These are phyloP conservation scores for Neospermospora avenae DNA, from an alignment of 2,329 filamentous ascomycete species.

Conservation along the genomic window DNA sequence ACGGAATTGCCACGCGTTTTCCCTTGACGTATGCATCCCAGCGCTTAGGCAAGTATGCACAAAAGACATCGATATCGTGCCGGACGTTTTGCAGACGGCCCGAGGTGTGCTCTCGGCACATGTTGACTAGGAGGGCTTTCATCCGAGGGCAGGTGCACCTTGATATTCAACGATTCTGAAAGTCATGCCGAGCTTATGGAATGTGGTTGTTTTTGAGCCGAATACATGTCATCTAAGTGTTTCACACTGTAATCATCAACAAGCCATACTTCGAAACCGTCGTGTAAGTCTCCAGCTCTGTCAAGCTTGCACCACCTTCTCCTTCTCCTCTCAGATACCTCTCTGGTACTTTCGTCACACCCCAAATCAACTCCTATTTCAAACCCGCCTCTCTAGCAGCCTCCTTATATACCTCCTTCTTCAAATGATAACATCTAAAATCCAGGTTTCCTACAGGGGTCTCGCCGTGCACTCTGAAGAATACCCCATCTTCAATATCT, in stretches of 20 bases:
- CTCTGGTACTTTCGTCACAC: slow-evolving; percentile 26
- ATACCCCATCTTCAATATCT: slow-evolving; percentile 28
- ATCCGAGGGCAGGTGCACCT: no score
- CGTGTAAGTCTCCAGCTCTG: slow-evolving; percentile 29
- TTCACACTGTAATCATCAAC: slow-evolving; percentile 25
- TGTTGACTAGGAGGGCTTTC: no score
- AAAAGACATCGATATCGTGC: no score
- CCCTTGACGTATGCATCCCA: neutral
- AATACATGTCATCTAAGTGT: no score
- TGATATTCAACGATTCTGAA: no score
- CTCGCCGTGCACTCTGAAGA: slow-evolving; percentile 17
- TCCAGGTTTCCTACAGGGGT: slow-evolving; percentile 25
- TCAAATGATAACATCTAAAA: slow-evolving; percentile 33
- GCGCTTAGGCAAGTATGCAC: no score
- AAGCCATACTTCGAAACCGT: slow-evolving; percentile 28
- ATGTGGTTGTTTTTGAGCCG: no score
- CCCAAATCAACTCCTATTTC: slow-evolving; percentile 29
- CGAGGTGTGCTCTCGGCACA: no score
- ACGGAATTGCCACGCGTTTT: neutral
- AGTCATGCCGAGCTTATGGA: no score
- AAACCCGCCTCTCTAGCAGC: slow-evolving; percentile 33
- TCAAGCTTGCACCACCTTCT: slow-evolving; percentile 24
- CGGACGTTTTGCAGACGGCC: no score
- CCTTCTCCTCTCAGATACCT: slow-evolving; percentile 23
- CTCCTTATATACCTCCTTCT: slow-evolving; percentile 31